Evolutionary conservation across 306 rosid species (phyloP).

Genomic region (Ceratonia siliqua): DNA sequence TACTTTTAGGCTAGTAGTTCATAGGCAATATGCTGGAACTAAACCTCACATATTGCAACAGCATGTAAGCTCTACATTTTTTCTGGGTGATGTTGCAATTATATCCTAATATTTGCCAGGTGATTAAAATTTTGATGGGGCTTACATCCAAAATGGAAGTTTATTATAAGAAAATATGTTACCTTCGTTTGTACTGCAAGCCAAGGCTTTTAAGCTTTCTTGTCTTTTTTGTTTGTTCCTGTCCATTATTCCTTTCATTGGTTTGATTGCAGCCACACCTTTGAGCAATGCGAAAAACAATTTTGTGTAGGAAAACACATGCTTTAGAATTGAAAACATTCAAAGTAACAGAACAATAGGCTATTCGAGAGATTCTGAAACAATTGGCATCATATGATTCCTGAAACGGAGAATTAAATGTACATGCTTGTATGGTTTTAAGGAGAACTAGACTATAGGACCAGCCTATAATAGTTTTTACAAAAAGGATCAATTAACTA

Average conservation of each 20-base stretch:
- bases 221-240: constrained; percentile 17
- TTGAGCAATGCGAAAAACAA: background rate
- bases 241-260: background rate
- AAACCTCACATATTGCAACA: too few relatives aligned
- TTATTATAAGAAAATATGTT: background rate
- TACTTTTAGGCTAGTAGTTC: background rate
- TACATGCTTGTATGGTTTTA: too few relatives aligned
- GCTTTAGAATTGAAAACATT: background rate
- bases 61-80: background rate
- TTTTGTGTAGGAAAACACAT: background rate
- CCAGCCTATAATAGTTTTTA: too few relatives aligned
- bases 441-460: too few relatives aligned
- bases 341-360: background rate
- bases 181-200: background rate
- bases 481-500: too few relatives aligned
- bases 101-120: background rate
- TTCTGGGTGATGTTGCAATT: too few relatives aligned
- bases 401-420: too few relatives aligned
- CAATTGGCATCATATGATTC: constrained; percentile 3
- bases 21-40: background rate
- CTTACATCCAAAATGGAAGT: background rate
- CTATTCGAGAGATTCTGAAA: background rate
- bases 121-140: background rate
- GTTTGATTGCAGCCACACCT: background rate
- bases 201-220: background rate